phyloP scores from a whole-genome alignment of 176 grass and related monocot species.

The Alloteropsis semialata region DNA sequence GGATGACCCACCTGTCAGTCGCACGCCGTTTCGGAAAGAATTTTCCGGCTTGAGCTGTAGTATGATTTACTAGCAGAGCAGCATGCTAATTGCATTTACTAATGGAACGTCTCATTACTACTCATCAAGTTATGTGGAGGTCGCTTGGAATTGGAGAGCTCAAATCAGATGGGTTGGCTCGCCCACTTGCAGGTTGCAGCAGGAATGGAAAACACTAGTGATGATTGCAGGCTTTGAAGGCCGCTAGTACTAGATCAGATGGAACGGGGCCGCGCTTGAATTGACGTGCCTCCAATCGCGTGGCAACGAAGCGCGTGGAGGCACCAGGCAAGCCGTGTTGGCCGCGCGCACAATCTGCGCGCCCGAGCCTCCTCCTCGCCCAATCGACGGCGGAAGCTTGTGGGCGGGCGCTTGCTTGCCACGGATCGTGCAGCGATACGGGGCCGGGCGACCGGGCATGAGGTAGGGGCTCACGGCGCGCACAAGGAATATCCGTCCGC shows the following conservation, averaged over 20 bases:
- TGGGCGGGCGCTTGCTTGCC: conserved; percentile 31
- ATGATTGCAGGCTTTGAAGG: too few relatives aligned
- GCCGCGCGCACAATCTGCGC: too few relatives aligned
- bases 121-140: neutral
- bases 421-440: conserved; percentile 21
- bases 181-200: neutral
- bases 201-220: neutral
- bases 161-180: neutral
- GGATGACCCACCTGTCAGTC: neutral
- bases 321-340: too few relatives aligned
- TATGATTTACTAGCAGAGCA: neutral
- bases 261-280: too few relatives aligned
- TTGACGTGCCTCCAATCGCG: too few relatives aligned
- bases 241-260: too few relatives aligned
- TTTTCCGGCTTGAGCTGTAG: neutral
- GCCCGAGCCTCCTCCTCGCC: too few relatives aligned
- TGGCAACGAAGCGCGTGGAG: too few relatives aligned
- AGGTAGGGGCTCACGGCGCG: neutral
- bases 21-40: neutral
- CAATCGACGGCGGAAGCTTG: too few relatives aligned
- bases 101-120: neutral
- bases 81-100: neutral
- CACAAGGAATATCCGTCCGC: neutral
- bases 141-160: neutral
- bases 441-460: too few relatives aligned